phyloP scores from a whole-genome alignment of 257 asterid species.

The Fraxinus americana region DNA sequence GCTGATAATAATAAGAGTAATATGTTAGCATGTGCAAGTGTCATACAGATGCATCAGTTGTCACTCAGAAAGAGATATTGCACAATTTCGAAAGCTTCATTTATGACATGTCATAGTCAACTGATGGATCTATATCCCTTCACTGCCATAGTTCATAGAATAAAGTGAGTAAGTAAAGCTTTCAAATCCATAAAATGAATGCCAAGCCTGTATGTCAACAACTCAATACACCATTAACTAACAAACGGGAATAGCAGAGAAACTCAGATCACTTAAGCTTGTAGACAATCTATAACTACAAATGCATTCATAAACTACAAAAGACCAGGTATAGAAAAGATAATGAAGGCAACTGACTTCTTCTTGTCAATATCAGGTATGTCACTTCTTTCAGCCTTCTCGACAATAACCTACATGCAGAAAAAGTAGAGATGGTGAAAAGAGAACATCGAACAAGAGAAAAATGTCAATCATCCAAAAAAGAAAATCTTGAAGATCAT shows the following conservation, averaged over 20 bases:
- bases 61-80: background rate
- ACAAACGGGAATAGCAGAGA: background rate
- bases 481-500: background rate
- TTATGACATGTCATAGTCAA: background rate
- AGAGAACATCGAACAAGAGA: background rate
- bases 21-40: background rate
- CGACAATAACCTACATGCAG: slow-evolving; percentile 75
- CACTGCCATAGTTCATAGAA: background rate
- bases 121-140: slow-evolving; percentile 4
- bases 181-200: background rate
- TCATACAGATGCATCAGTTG: background rate
- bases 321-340: background rate
- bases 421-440: slow-evolving; percentile 2
- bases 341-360: slow-evolving; percentile 52
- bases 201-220: background rate
- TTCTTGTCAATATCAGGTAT: slow-evolving; percentile 95
- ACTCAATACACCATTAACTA: background rate
- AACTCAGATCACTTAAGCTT: background rate
- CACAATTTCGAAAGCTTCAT: background rate
- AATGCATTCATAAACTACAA: background rate
- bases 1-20: background rate
- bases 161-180: background rate
- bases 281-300: background rate
- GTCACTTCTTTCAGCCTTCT: slow-evolving; percentile 92
- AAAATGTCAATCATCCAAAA: background rate